Evolutionary conservation across 345 rosid genomes (phyloP).

Genomic region (Salix udensis): DNA sequence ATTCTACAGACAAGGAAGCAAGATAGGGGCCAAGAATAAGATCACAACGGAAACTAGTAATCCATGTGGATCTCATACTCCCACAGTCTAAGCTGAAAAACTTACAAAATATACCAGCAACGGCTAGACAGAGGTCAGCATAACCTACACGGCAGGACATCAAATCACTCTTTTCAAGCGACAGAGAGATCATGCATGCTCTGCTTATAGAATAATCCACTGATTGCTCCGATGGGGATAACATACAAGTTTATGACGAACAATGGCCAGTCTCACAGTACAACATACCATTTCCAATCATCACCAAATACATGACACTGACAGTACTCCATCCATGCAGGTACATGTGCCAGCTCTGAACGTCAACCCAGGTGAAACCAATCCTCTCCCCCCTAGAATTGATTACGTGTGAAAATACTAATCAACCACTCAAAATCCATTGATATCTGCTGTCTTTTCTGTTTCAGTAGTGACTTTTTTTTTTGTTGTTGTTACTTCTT

Average conservation of each 20-base stretch:
- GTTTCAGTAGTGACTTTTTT: not conserved
- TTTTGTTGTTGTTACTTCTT: not conserved
- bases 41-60: not conserved
- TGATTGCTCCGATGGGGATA: not conserved
- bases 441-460: not conserved
- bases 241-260: not conserved
- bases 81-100: not conserved
- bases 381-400: not conserved
- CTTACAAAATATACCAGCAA: not conserved
- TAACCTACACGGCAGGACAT: not conserved
- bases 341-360: slow-evolving; percentile 2
- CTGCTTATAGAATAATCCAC: not conserved
- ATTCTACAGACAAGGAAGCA: not conserved
- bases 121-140: not conserved
- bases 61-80: not conserved
- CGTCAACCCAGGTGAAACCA: not conserved
- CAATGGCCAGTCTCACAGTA: not conserved
- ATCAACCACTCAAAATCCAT: not conserved
- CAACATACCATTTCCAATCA: slow-evolving; percentile 1
- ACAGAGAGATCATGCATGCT: not conserved
- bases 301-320: not conserved
- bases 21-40: not conserved
- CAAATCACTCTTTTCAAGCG: not conserved
- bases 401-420: not conserved
- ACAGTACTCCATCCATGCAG: not conserved